phyloP scores from a whole-genome alignment of 768 basidiomycete genomes.

The Hirschioporus abietinus region DNA sequence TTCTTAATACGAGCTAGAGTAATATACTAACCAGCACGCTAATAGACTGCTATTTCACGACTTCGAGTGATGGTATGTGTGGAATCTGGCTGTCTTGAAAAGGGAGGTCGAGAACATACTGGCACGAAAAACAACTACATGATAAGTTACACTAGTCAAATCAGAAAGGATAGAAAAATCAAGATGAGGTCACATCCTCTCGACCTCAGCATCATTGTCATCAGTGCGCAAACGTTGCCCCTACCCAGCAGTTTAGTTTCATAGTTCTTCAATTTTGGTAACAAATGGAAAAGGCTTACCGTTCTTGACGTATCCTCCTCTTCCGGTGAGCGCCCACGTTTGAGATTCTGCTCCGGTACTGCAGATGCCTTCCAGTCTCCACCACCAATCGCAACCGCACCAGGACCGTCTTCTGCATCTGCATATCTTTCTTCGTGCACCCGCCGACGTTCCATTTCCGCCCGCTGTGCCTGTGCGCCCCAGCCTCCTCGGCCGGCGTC shows the following conservation, averaged over 20 bases:
- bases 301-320: constrained; percentile 60
- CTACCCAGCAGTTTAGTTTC: constrained; percentile 27
- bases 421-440: constrained; percentile 85
- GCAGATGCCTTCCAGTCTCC: constrained; percentile 74
- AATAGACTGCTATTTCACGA: background rate
- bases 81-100: background rate
- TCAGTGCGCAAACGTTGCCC: constrained; percentile 58
- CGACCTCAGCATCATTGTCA: constrained; percentile 52
- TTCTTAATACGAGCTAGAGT: constrained; percentile 45
- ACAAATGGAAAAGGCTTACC: constrained; percentile 33
- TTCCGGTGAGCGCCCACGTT: constrained; percentile 72
- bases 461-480: constrained; percentile 80
- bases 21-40: constrained; percentile 34
- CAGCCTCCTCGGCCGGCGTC: constrained; percentile 94
- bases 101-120: background rate
- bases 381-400: constrained; percentile 77
- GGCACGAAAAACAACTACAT: background rate
- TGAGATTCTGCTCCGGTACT: constrained; percentile 36
- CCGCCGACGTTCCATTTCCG: constrained; percentile 69
- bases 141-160: background rate
- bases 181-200: constrained; percentile 52
- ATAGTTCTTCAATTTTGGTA: background rate
- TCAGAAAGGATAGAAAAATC: background rate
- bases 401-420: constrained; percentile 74
- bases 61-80: background rate